Base-by-base conservation (phyloP, 139 green algal genomes). In the Yamagishiella unicocca region DNA sequence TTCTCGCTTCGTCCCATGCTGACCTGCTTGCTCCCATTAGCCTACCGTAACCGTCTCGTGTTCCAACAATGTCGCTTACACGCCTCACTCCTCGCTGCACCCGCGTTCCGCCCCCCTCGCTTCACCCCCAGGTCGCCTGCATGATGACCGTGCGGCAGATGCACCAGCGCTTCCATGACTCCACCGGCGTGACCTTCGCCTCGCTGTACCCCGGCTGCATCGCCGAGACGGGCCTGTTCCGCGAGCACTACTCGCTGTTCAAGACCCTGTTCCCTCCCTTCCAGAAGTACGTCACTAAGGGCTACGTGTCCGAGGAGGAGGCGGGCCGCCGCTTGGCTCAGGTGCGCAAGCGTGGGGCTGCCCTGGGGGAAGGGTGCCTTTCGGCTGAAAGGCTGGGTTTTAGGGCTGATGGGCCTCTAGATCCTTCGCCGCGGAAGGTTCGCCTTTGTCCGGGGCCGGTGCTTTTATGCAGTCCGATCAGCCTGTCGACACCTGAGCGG, bases 201-300 rank as follows among this genome's bases (percentile, higher is more conserved):
- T 96, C 95, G 31, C 93, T 99, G 45, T 99, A 99, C 95, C 97
- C 97, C 17, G 97, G 97, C 67, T 99, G 97, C 95, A 99, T 99
- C 66, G 97, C 97, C 0, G 95, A 98, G 89, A 98, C 97, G 0
- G 94, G 93, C 10, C 95, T 99, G 61, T 99, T 99, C 95, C 94
- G 97, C 78, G 93, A 97, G 87, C 95, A 99, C 90, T 85, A 90
- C 35, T 46, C 53, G 24, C 87, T 96, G 0, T 98, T 98, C 96
- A 89, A 87, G 46, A 97, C 85, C 19, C 90, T 99, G 37, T 99
- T 99, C 94, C 97, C 97, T 42, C 80, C 89, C 27, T 97, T 99
- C 94, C 96, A 98, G 89, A 99, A 99, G 95, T 97, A 98, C 85
- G 89, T 99, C 62, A 99, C 97, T 64, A 98, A 98, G 94, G 96